Evolutionary conservation across 2,329 filamentous ascomycete genomes (phyloP), one percentile per base, ranked within the genome.

Genomic region (Chaetomiaceae sp.): DNA sequence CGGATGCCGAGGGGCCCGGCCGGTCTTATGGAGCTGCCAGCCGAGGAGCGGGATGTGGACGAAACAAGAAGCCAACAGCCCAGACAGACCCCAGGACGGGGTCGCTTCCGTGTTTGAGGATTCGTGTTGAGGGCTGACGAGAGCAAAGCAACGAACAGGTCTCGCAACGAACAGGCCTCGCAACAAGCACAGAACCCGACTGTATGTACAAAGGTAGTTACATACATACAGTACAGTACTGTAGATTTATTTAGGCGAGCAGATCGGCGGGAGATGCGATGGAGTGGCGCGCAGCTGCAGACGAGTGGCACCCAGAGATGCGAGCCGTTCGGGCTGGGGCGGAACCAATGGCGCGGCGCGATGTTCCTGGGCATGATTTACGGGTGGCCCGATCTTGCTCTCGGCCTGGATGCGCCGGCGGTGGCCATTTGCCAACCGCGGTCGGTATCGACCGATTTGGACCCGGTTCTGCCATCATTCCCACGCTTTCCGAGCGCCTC

Each of bases 381-480:
- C 57, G 48, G 47, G 53, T 64, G 62, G 62, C 58, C 49, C 62
- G 59, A 64, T 64, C 29, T 18, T 46, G 34, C 45, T 40, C 27
- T 48, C 34, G 43, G 53, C 41, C 53, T 47, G 44, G 54, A 16
- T 36, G n/a, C 38, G 34, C 51, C 43, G 47, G 36, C 45, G 60
- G 40, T 47, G 53, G 54, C 59, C 52, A 63, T 61, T 60, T 58
- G 54, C 56, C 57, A 57, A 48, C 41, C 38, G 37, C 42, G 23
- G 18, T 54, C 65, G 63, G 63, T 48, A 65, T 67, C 63, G 65
- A 64, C 65, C 62, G 64, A 67, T 63, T 60, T 57, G 48, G 40
- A 41, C 37, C 47, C 45, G 48, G 50, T 58, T 59, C 57, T 59
- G 58, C 49, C 60, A 58, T 53, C 55, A 61, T 60, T 48, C 53